Base-by-base conservation (phyloP, 768 basidiomycete genomes). In the Suillus discolor region DNA sequence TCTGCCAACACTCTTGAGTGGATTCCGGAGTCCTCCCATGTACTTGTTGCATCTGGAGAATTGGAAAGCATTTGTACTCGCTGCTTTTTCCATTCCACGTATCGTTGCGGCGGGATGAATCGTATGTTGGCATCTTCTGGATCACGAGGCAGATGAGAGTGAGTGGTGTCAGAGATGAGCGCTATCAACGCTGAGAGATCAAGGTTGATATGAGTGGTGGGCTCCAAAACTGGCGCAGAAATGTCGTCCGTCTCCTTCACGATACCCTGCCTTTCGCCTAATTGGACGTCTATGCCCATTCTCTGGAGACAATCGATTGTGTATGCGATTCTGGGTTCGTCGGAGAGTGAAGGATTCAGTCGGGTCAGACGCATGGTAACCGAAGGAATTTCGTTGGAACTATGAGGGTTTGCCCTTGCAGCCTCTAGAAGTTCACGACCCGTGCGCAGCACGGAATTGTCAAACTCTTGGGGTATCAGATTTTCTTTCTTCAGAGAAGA, bases 131-230 rank as follows among this genome's bases (percentile, higher is more conserved):
- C 88, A 41, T 89, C 89, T 16, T 85, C 83, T 0, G 82, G 69
- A 0, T 82, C 80, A 0, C 66, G 49, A 0, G 94, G 94, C 0
- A 94, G 79, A 1, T 83, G 80, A 0, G 88, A 81, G 74, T 96
- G 94, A 0, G 91, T 90, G 61, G 93, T 86, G 67, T 94, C 93
- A 13, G 92, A 93, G 51, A 92, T 84, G 36, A 96, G 83, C 0
- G 95, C 94, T 62, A 97, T 90, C 55, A 97, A 84, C 1, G 91
- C 83, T 1, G 93, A 95, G 13, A 97, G 81, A 72, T 97, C 95
- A 41, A 96, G 83, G 68, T 94, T 92, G 75, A 97, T 82, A 57
- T 82, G 78, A 7, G 70, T 70, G 0, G 90, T 91, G 1, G 90
- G 91, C 12, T 73, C 64, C 44, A 84, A 73, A 12, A 15, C 41